A percentile compares a stretch with the other conserved stretches of the same genome.
These are phyloP conservation scores for Neurospora sp. DNA, from an alignment of 495 filamentous ascomycete genomes.

Conservation along the genomic window DNA sequence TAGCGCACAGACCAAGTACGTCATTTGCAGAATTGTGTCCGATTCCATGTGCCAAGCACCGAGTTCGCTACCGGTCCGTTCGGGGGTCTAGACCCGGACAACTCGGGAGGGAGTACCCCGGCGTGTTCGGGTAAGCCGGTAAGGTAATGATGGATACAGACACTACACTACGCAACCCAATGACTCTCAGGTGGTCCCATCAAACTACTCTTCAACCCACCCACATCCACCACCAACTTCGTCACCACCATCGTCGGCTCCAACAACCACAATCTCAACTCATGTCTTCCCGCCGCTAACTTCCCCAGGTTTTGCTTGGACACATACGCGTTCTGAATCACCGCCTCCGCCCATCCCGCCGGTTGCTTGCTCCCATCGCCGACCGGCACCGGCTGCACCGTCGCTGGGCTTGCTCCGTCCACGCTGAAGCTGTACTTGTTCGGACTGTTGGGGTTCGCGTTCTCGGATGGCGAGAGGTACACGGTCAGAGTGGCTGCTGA, in stretches of 20 bases:
- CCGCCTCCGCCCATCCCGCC: slow-evolving; percentile 41
- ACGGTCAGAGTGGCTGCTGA: slow-evolving; percentile 41
- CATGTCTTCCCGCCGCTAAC: slow-evolving; percentile 34
- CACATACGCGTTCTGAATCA: slow-evolving; percentile 41
- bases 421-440: slow-evolving; percentile 45
- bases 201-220: slow-evolving; percentile 46
- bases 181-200: slow-evolving; percentile 51
- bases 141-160: not conserved
- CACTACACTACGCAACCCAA: not conserved
- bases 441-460: slow-evolving; percentile 38
- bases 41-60: not conserved
- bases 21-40: slow-evolving; percentile 4
- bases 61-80: not conserved
- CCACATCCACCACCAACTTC: slow-evolving; percentile 51
- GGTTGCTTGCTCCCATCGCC: slow-evolving; percentile 32
- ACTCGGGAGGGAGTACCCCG: not conserved
- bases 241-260: slow-evolving; percentile 51
- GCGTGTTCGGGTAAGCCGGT: not conserved
- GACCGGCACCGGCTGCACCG: slow-evolving; percentile 39
- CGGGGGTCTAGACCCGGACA: not conserved
- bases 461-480: slow-evolving; percentile 44
- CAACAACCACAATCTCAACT: slow-evolving; percentile 41
- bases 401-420: slow-evolving; percentile 33
- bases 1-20: slow-evolving; percentile 9
- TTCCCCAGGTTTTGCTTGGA: slow-evolving; percentile 35